Evolutionary conservation across 108 stramenopile genomes (phyloP).

Genomic region (Discostella stelligeroides): DNA sequence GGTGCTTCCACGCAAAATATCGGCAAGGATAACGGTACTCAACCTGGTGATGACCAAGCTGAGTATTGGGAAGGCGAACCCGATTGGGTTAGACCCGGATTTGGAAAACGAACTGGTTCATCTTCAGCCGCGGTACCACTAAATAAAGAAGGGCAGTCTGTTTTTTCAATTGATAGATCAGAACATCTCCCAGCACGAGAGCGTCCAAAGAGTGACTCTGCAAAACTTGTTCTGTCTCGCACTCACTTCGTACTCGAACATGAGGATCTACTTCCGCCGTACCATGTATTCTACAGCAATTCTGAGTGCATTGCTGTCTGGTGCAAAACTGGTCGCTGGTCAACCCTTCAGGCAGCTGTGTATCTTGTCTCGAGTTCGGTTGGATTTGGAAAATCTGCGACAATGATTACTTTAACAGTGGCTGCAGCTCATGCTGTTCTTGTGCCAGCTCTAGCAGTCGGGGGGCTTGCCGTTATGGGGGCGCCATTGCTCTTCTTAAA

Average conservation of each 20-base stretch:
- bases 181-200: slow-evolving; percentile 21
- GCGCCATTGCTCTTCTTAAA: slow-evolving; percentile 46
- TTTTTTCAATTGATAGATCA: slow-evolving; percentile 42
- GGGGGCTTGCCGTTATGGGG: slow-evolving; percentile 46
- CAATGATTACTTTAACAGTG: slow-evolving; percentile 45
- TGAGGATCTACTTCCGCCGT: slow-evolving; percentile 51
- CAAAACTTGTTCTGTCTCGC: slow-evolving; percentile 46
- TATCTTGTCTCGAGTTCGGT: slow-evolving; percentile 46
- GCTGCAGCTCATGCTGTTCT: slow-evolving; percentile 52
- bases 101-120: slow-evolving; percentile 25
- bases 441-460: slow-evolving; percentile 43
- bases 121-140: slow-evolving; percentile 14
- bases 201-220: slow-evolving; percentile 53
- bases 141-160: slow-evolving; percentile 41
- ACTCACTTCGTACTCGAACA: slow-evolving; percentile 55
- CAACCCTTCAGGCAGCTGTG: slow-evolving; percentile 54
- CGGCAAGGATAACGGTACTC: slow-evolving; percentile 7
- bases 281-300: slow-evolving; percentile 55
- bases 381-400: slow-evolving; percentile 48
- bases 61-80: slow-evolving; percentile 37
- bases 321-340: slow-evolving; percentile 58
- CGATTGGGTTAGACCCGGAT: slow-evolving; percentile 42
- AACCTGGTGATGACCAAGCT: not conserved
- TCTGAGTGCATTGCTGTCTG: slow-evolving; percentile 57
- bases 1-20: slow-evolving; percentile 2